Percentiles rank a stretch among this genome's conserved stretches.
These are phyloP conservation scores for Fusarium incarnatum DNA, from an alignment of 2,329 filamentous ascomycete genomes.

Conservation along the genomic window DNA sequence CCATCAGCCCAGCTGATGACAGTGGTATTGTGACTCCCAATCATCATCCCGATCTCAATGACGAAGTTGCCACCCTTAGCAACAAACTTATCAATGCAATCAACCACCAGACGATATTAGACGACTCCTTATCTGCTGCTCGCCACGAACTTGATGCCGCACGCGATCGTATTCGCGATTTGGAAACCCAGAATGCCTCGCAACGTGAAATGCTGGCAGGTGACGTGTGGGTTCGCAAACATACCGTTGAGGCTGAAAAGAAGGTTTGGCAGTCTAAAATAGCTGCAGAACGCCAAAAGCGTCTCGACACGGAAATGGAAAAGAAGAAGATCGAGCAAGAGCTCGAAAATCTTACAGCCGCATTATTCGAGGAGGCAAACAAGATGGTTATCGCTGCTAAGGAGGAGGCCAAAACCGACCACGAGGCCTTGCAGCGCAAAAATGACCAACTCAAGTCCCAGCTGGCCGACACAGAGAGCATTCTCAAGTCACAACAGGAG, in stretches of 20 bases:
- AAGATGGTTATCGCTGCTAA: conserved; percentile 94
- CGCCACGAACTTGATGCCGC: conserved; percentile 85
- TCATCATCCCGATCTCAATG: conserved; percentile 67
- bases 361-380: conserved; percentile 98
- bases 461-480: conserved; percentile 84
- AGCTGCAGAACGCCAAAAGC: conserved; percentile 73
- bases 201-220: conserved; percentile 78
- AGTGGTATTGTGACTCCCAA: conserved; percentile 49
- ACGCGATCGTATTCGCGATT: conserved; percentile 71
- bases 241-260: conserved; percentile 80
- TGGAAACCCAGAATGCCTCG: conserved; percentile 74
- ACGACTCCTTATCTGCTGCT: conserved; percentile 86
- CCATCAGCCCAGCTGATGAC: conserved; percentile 59
- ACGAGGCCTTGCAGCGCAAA: conserved; percentile 82
- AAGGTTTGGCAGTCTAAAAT: conserved; percentile 67
- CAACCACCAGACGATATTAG: conserved; percentile 92
- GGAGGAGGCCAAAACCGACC: conserved; percentile 86
- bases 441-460: conserved; percentile 90
- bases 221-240: conserved; percentile 80
- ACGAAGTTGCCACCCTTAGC: conserved; percentile 89
- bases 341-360: conserved; percentile 87
- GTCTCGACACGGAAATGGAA: conserved; percentile 76
- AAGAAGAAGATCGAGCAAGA: conserved; percentile 94
- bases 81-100: conserved; percentile 98
- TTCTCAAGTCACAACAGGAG: conserved; percentile 91